A percentile compares a stretch with the other conserved stretches of the same genome.
These are phyloP conservation scores for Fraxinus angustifolia DNA, from an alignment of 305 asterid genomes.

Conservation along the genomic window DNA sequence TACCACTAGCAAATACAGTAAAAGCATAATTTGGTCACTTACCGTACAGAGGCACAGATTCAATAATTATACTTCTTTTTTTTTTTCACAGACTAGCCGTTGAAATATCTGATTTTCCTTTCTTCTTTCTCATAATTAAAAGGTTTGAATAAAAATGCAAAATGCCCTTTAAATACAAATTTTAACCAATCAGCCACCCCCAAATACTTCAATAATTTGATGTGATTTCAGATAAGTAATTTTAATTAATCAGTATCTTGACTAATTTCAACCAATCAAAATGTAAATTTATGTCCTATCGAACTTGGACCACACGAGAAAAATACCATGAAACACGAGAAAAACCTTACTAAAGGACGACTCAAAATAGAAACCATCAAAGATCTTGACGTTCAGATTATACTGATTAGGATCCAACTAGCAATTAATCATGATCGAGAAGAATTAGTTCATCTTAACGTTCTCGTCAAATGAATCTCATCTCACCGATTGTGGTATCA, in stretches of 20 bases:
- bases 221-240: not conserved
- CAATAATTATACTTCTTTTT: not conserved
- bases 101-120: not conserved
- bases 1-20: no score
- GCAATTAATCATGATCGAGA: not conserved
- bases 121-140: not conserved
- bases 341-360: not conserved
- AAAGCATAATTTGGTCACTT: not conserved
- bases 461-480: not conserved
- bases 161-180: not conserved
- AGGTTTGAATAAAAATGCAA: not conserved
- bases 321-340: not conserved
- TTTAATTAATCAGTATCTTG: not conserved
- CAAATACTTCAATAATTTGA: not conserved
- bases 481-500: not conserved
- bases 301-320: not conserved
- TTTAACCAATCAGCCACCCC: not conserved
- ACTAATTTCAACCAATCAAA: not conserved
- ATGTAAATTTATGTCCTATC: not conserved
- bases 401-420: not conserved
- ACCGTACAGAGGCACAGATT: not conserved
- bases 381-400: not conserved
- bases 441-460: not conserved
- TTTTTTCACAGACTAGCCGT: not conserved
- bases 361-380: not conserved